A percentile compares a stretch with the other conserved stretches of the same genome.
phyloP scores from a whole-genome alignment of 2,329 filamentous ascomycete species.

The Colletotrichum ledebouriae region DNA sequence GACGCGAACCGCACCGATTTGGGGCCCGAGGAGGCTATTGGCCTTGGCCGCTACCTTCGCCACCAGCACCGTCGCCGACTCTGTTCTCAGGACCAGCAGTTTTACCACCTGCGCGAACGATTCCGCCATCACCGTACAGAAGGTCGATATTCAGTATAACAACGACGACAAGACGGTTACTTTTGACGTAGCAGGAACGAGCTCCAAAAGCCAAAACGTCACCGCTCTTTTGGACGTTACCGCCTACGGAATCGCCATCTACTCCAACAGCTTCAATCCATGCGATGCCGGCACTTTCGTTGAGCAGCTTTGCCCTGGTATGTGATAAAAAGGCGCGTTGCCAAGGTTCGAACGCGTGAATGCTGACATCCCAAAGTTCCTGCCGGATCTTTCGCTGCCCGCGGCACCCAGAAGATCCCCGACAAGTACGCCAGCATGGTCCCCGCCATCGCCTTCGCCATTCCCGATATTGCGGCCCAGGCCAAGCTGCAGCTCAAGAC shows the following conservation, averaged over 20 bases:
- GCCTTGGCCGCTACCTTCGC: constrained; percentile 55
- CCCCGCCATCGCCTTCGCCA: constrained; percentile 87
- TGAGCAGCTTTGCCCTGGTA: constrained; percentile 84
- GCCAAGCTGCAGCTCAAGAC: constrained; percentile 83
- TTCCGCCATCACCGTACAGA: constrained; percentile 73
- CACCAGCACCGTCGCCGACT: constrained; percentile 69
- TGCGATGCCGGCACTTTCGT: constrained; percentile 78
- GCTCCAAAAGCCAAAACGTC: constrained; percentile 81
- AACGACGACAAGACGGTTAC: constrained; percentile 77
- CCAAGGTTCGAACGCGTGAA: constrained; percentile 9
- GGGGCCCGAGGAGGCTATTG: constrained; percentile 50
- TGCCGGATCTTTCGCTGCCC: constrained; percentile 78
- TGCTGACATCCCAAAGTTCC: constrained; percentile 69
- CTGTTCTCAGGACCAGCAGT: constrained; percentile 84
- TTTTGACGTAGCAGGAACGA: constrained; percentile 88
- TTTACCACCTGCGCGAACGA: constrained; percentile 78
- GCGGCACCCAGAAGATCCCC: constrained; percentile 80
- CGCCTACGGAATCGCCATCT: constrained; percentile 88
- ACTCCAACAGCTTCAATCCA: constrained; percentile 85
- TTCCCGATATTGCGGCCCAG: constrained; percentile 90
- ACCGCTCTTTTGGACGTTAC: constrained; percentile 80
- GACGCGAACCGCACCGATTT: constrained; percentile 49
- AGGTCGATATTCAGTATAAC: constrained; percentile 84
- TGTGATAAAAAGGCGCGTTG: constrained; percentile 46
- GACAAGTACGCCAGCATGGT: constrained; percentile 79